A percentile compares a stretch with the other conserved stretches of the same genome.
These are phyloP conservation scores for Solanum chmielewskii DNA, from an alignment of 257 asterid species.

Conservation along the genomic window DNA sequence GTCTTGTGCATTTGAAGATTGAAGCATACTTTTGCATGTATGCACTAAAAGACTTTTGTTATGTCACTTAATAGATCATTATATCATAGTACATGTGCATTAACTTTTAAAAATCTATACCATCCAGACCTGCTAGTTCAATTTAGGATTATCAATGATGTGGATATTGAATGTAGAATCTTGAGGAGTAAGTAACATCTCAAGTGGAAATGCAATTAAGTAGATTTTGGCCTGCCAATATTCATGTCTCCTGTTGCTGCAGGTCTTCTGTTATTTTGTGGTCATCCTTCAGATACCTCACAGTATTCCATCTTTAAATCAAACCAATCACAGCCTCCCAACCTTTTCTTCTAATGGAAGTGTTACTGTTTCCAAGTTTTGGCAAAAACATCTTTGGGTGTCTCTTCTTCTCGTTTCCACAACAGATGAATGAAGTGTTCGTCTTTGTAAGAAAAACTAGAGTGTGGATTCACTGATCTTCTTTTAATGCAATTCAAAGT, in stretches of 20 bases:
- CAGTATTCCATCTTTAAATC: not conserved
- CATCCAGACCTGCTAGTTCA: no score
- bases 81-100: not conserved
- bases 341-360: not conserved
- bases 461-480: not conserved
- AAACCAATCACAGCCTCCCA: not conserved
- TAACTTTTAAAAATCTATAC: not conserved
- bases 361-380: not conserved
- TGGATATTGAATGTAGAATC: not conserved
- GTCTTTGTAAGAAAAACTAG: not conserved
- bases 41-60: not conserved
- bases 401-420: not conserved
- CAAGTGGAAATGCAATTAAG: not conserved
- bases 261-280: not conserved
- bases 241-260: not conserved
- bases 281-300: not conserved
- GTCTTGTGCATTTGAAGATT: not conserved
- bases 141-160: no score
- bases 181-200: not conserved
- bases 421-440: not conserved
- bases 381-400: not conserved
- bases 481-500: not conserved
- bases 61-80: not conserved
- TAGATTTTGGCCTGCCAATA: not conserved
- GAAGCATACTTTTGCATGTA: not conserved